A percentile compares a stretch with the other conserved stretches of the same genome.
Conservation (phyloP, 2,329 filamentous ascomycete species). For the Neonectria sp. region DNA sequence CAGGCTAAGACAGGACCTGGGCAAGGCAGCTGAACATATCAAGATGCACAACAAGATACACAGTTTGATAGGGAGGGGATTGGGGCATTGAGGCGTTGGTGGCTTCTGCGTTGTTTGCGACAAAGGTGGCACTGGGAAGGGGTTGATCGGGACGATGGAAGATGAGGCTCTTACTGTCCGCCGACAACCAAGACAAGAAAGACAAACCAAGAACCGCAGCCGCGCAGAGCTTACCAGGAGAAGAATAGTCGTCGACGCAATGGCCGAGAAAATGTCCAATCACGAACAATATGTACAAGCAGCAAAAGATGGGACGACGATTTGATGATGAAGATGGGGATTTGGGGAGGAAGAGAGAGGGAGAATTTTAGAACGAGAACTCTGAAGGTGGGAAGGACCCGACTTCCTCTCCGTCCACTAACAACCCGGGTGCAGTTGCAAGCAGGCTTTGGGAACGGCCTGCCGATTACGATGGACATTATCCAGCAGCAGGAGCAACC, state of each 20-base stretch:
- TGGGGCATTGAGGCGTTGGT: slow-evolving; percentile 1
- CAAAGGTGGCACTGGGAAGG: slow-evolving; percentile 6
- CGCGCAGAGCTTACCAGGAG: slow-evolving; percentile 1
- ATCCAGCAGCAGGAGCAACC: background rate
- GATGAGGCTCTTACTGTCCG: slow-evolving; percentile 3
- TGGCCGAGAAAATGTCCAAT: slow-evolving; percentile 1
- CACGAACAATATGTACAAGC: slow-evolving; percentile 11
- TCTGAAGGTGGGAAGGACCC: slow-evolving; percentile 5
- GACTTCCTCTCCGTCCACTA: slow-evolving; percentile 8
- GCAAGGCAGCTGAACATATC: slow-evolving; percentile 17
- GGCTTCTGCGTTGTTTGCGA: slow-evolving; percentile 18
- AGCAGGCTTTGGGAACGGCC: slow-evolving; percentile 5
- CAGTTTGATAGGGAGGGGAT: background rate
- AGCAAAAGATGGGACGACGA: slow-evolving; percentile 11
- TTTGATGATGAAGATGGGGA: background rate
- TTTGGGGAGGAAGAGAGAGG: background rate
- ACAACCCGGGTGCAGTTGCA: slow-evolving; percentile 13
- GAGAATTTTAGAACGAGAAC: slow-evolving; percentile 2
- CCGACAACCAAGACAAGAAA: background rate
- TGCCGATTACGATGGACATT: slow-evolving; percentile 11
- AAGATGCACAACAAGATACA: slow-evolving; percentile 7
- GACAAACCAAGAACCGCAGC: background rate
- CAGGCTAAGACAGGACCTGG: slow-evolving; percentile 24
- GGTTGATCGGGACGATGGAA: slow-evolving; percentile 1
- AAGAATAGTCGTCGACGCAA: slow-evolving; percentile 5